Evolutionary conservation across 306 rosid genomes (phyloP), one percentile per base, ranked within the genome.

Genomic region (Abrus pulchellus): DNA sequence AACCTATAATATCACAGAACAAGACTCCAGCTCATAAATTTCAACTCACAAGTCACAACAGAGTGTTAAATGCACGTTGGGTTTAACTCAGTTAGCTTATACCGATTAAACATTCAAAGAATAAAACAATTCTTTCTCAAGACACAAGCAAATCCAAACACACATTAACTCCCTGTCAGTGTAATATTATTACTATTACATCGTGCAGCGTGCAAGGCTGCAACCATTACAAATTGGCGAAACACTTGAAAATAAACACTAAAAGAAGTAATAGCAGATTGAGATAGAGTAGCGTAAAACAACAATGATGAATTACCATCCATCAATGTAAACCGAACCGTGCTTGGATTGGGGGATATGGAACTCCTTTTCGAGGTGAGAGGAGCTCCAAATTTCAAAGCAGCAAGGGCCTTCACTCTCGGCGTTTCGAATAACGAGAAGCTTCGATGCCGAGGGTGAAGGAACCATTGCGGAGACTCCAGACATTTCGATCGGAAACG

Each of bases 311-410:
- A 44, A 28, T 86, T 88, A 94, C 99, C 99, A 93, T 83, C 90
- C 98, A 87, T 95, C 99, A 11, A 88, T 71, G 61, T 93, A 93
- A 1, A 95, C 90, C 0, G 98, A 85, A 49, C 96, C 98, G 59
- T 95, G 99, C 79, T 89, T 80, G 13, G 97, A 89, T 68, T 81
- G 91, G 56, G 98, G 91, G 44, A 95, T 79, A 60, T 74, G 92
- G 75, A 87, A 91, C 84, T 91, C 98, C 80, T 78, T 90, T 72
- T 89, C 89, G 59, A 95, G 33, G 40, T 76, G 88, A 87, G 90
- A 88, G 56, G 80, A 68, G 72, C 77, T 86, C 99, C 98, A 95
- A 54, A 93, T 87, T 76, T 95, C 96, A 34, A 95, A 73, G 67
- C 84, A 76, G 55, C 84, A 84, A 36, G 96, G 93, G 72, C 92